These are phyloP conservation scores for Venturia oleaginea DNA, from an alignment of 2,329 filamentous ascomycete genomes.

Conservation along the genomic window DNA sequence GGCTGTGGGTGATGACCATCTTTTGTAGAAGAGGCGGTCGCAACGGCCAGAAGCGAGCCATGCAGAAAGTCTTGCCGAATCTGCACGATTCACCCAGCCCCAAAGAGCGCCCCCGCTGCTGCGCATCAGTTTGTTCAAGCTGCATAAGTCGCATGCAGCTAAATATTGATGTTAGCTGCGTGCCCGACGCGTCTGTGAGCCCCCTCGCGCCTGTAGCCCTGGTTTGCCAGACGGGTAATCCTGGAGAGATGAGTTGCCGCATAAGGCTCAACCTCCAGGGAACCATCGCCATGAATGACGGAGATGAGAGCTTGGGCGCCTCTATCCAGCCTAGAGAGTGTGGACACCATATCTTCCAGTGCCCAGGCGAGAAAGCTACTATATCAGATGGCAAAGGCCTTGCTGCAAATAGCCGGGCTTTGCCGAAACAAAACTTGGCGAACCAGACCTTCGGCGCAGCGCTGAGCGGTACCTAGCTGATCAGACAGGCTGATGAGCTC, in stretches of 20 bases:
- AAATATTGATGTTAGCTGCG: constrained; percentile 8
- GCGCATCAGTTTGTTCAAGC: constrained; percentile 6
- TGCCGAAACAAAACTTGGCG: constrained; percentile 6
- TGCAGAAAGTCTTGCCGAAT: constrained; percentile 6
- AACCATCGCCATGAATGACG: background rate
- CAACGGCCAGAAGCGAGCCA: background rate
- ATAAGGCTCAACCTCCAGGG: background rate
- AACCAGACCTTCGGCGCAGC: background rate
- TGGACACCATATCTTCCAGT: background rate
- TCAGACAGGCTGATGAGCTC: background rate
- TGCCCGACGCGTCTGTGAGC: constrained; percentile 9
- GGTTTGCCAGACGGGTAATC: background rate
- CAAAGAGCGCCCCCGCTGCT: constrained; percentile 7
- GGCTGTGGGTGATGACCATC: constrained; percentile 4
- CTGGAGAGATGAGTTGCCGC: constrained; percentile 3
- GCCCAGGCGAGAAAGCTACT: background rate
- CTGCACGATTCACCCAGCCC: constrained; percentile 8
- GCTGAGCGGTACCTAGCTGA: background rate
- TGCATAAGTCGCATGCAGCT: constrained; percentile 10
- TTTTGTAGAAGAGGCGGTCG: constrained; percentile 11
- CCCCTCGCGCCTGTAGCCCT: background rate
- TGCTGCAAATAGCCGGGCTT: background rate
- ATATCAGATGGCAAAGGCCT: background rate
- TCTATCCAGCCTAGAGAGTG: background rate
- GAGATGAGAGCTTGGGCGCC: constrained; percentile 1